Percentiles rank a stretch among this genome's conserved stretches.
phyloP scores from a whole-genome alignment of 192 early-diverging fungal species.

The Coemansia reversa region DNA sequence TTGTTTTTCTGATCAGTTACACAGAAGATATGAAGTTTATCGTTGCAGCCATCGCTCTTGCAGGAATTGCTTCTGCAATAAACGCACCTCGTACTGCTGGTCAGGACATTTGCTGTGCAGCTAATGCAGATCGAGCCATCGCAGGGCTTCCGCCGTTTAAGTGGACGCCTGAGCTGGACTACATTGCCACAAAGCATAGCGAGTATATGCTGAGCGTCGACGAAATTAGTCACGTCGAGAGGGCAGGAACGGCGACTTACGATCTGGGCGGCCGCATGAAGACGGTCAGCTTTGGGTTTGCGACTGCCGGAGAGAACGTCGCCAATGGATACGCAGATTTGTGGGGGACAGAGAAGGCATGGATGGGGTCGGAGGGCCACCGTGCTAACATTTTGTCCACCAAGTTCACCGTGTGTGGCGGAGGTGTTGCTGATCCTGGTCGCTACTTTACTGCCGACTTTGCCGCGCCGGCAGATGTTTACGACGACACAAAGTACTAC shows the following conservation, averaged over 20 bases:
- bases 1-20: not conserved
- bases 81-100: constrained; percentile 19
- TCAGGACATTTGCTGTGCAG: constrained; percentile 48
- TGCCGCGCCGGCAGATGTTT: constrained; percentile 31
- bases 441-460: constrained; percentile 40
- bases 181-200: constrained; percentile 26
- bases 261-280: constrained; percentile 26
- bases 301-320: constrained; percentile 50
- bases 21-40: constrained; percentile 35
- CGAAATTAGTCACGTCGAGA: constrained; percentile 24
- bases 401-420: constrained; percentile 52
- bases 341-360: constrained; percentile 21
- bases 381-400: constrained; percentile 50
- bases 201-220: constrained; percentile 17
- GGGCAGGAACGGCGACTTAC: constrained; percentile 1
- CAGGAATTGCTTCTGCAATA: constrained; percentile 19
- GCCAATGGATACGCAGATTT: constrained; percentile 22
- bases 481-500: constrained; percentile 23
- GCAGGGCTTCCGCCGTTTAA: constrained; percentile 16
- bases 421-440: constrained; percentile 29
- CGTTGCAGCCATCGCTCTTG: constrained; percentile 20
- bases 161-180: constrained; percentile 34
- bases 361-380: constrained; percentile 56
- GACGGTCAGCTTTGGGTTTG: constrained; percentile 12
- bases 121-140: constrained; percentile 34